Conservation (phyloP, 148 eudicot genomes). For the Chenopodium suecicum region DNA sequence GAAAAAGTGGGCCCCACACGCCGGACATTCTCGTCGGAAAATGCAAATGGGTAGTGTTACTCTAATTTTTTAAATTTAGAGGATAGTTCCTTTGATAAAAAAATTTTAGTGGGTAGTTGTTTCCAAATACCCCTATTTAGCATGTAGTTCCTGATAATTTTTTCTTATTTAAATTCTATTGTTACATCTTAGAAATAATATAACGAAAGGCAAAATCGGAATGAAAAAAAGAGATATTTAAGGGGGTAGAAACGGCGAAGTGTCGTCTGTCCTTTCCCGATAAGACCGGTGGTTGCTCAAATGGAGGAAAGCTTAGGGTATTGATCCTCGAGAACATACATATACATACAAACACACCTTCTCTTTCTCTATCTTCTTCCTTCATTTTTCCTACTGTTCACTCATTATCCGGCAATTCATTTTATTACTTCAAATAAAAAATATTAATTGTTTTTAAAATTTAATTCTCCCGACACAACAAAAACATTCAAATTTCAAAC, state of each 20-base stretch:
- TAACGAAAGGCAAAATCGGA: conserved; percentile 3
- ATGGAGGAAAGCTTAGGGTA: conserved; percentile 31
- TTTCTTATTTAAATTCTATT: too few species aligned
- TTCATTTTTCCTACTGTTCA: not conserved
- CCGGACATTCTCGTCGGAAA: too few species aligned
- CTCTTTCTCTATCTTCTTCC: not conserved
- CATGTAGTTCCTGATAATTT: too few species aligned
- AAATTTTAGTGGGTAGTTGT: too few species aligned
- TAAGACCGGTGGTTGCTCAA: conserved; percentile 43
- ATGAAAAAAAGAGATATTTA: not conserved
- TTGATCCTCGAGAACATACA: conserved; percentile 27
- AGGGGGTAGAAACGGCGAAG: conserved; percentile 33
- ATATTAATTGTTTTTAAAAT: too few species aligned
- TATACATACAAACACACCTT: not conserved
- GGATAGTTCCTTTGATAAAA: too few species aligned
- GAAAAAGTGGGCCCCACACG: too few species aligned
- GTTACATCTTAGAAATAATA: too few species aligned
- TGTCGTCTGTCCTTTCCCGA: conserved; percentile 47
- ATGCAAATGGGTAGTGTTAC: too few species aligned
- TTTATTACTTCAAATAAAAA: not conserved
- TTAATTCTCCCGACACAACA: not conserved
- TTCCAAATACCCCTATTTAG: too few species aligned
- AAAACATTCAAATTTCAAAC: not conserved
- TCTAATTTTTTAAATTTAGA: too few species aligned
- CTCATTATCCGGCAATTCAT: conserved; percentile 10